Percentiles rank a stretch among this genome's conserved stretches.
These are phyloP conservation scores for Boletus rubescentipes DNA, from an alignment of 768 basidiomycete species.

Conservation along the genomic window DNA sequence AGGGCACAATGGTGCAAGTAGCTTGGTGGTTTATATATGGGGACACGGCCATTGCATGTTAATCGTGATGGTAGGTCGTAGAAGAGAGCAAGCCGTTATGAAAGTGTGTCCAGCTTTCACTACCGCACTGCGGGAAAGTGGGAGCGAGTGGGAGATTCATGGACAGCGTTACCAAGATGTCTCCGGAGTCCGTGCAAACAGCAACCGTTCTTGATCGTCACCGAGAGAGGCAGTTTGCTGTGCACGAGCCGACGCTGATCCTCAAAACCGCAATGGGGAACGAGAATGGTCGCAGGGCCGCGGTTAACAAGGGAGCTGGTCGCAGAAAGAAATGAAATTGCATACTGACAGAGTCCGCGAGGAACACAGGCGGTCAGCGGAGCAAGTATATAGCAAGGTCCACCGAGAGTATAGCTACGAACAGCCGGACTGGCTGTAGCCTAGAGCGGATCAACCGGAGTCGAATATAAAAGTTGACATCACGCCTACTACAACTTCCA, in stretches of 20 bases:
- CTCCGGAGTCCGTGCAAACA: constrained; percentile 20
- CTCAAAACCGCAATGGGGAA: constrained; percentile 9
- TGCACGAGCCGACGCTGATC: constrained; percentile 34
- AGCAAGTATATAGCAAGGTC: constrained; percentile 2
- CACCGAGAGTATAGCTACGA: constrained; percentile 4
- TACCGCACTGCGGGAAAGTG: constrained; percentile 22
- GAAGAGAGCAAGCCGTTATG: constrained; percentile 23
- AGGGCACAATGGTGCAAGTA: constrained; percentile 1
- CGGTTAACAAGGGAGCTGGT: constrained; percentile 11
- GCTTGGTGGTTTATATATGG: constrained; percentile 26
- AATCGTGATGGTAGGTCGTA: constrained; percentile 24
- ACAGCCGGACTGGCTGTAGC: constrained; percentile 23
- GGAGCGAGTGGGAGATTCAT: constrained; percentile 21
- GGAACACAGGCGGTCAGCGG: constrained; percentile 13
- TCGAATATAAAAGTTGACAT: constrained; percentile 7
- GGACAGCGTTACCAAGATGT: constrained; percentile 30
- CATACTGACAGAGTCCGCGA: constrained; percentile 22
- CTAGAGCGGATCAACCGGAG: constrained; percentile 30
- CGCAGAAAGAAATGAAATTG: constrained; percentile 15
- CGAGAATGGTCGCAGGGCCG: constrained; percentile 13
- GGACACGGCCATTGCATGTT: constrained; percentile 22
- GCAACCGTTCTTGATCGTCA: constrained; percentile 36
- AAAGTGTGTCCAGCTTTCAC: constrained; percentile 27
- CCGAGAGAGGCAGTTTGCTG: constrained; percentile 28
- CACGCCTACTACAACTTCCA: constrained; percentile 2